These are phyloP conservation scores for Wallemia ichthyophaga DNA, from an alignment of 1,284 basidiomycete species.

Conservation along the genomic window DNA sequence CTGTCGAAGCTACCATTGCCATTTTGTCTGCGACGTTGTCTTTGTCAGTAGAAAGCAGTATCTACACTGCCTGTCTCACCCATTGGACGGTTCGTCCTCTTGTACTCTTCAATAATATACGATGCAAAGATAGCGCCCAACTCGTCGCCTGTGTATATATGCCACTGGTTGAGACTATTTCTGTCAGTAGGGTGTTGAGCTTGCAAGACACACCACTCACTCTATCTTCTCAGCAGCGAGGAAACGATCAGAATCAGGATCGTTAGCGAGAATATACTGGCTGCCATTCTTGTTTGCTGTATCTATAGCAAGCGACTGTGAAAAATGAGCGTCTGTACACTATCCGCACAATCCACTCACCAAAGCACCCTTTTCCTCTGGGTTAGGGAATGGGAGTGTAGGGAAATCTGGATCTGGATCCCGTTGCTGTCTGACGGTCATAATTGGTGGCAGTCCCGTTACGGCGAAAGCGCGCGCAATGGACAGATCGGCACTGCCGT, in stretches of 20 bases:
- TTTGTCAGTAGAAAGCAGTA: neutral
- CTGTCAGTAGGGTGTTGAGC: constrained; percentile 1
- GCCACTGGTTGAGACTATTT: constrained; percentile 28
- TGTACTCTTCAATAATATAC: constrained; percentile 28
- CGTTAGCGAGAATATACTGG: constrained; percentile 43
- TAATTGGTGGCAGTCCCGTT: constrained; percentile 1
- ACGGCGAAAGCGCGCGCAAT: neutral
- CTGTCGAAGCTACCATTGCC: constrained; percentile 56
- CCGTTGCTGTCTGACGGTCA: constrained; percentile 4
- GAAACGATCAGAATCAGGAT: constrained; percentile 57
- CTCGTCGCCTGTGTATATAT: constrained; percentile 51
- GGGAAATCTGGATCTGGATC: constrained; percentile 49
- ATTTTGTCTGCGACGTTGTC: constrained; percentile 26
- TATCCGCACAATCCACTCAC: constrained; percentile 5
- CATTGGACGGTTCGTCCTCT: constrained; percentile 27
- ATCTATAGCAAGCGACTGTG: constrained; percentile 33
- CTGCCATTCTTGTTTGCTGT: constrained; percentile 26
- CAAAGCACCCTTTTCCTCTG: constrained; percentile 39
- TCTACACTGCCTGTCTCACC: constrained; percentile 12
- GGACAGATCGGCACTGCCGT: neutral
- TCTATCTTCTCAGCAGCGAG: constrained; percentile 41
- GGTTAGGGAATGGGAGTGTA: constrained; percentile 53
- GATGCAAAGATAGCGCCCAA: constrained; percentile 43
- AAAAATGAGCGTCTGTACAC: neutral
- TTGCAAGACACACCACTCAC: constrained; percentile 5